phyloP scores from a whole-genome alignment of 805 yeast genomes.

The Candida montana region DNA sequence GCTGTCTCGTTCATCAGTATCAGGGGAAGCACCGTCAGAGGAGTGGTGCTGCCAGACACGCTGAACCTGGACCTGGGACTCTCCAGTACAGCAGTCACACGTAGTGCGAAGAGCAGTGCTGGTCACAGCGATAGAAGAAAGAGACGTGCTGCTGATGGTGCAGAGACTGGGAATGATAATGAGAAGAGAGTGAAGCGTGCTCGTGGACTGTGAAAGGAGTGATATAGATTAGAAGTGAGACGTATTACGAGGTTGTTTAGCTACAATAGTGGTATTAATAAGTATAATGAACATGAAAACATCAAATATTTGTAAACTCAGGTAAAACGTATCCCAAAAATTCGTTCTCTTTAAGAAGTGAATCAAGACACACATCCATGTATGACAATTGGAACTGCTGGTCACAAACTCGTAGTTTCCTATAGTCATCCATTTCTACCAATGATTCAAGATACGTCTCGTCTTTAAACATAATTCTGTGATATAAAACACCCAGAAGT shows the following conservation, averaged over 20 bases:
- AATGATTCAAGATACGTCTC: conserved; percentile 38
- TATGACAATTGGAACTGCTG: conserved; percentile 38
- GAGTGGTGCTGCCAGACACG: conserved; percentile 80
- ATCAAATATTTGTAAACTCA: conserved; percentile 23
- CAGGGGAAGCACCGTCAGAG: conserved; percentile 85
- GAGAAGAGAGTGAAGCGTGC: conserved; percentile 24
- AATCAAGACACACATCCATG: conserved; percentile 75
- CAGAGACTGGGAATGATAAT: conserved; percentile 29
- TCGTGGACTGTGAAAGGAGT: conserved; percentile 26
- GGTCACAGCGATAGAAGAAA: conserved; percentile 8
- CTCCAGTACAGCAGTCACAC: conserved; percentile 34
- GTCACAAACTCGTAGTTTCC: conserved; percentile 54
- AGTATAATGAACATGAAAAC: background rate
- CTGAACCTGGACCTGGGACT: conserved; percentile 64
- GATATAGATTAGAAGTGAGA: background rate
- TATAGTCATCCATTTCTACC: conserved; percentile 42
- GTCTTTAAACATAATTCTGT: conserved; percentile 34
- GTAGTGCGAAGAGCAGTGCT: background rate
- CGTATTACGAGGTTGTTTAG: background rate
- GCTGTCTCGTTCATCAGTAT: conserved; percentile 71
- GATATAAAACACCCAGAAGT: conserved; percentile 63
- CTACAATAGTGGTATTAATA: too few species aligned
- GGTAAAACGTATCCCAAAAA: conserved; percentile 76
- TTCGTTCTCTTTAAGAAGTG: conserved; percentile 47
- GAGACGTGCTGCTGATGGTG: conserved; percentile 19